phyloP scores from a whole-genome alignment of 768 basidiomycete genomes.

The Russula lepida region DNA sequence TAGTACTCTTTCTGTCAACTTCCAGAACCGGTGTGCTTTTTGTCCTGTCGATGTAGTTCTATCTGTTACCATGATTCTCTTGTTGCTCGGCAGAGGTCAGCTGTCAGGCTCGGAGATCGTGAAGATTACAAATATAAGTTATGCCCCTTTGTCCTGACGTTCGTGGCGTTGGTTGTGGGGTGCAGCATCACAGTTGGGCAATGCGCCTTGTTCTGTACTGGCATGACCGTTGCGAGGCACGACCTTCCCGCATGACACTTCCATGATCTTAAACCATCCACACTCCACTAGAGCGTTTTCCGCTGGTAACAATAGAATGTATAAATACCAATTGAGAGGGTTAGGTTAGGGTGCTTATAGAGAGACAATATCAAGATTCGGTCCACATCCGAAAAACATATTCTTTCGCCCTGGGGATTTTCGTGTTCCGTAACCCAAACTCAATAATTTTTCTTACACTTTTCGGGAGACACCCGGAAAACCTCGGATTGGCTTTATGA shows the following conservation, averaged over 20 bases:
- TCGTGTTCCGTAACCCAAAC: not conserved
- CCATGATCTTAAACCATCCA: not conserved
- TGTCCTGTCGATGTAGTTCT: too few species aligned
- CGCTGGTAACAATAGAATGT: not conserved
- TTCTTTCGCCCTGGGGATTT: not conserved
- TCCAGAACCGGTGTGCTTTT: not conserved
- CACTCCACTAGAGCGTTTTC: not conserved
- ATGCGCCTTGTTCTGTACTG: not conserved
- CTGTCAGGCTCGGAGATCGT: not conserved
- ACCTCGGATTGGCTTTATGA: not conserved
- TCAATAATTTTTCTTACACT: not conserved
- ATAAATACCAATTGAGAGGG: too few species aligned
- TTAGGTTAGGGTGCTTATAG: not conserved
- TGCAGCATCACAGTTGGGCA: not conserved
- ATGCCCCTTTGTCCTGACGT: not conserved
- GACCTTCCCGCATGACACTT: not conserved
- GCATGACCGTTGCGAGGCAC: not conserved
- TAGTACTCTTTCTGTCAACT: not conserved
- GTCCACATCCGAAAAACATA: not conserved
- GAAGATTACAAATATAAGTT: not conserved
- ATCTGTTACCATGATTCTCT: not conserved
- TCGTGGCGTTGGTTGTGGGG: not conserved
- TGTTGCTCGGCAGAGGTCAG: not conserved
- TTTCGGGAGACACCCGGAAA: not conserved
- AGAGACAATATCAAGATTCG: not conserved